Percentiles rank a stretch among this genome's conserved stretches.
These are phyloP conservation scores for Omphalotus olearius DNA, from an alignment of 1,284 basidiomycete genomes.

Conservation along the genomic window DNA sequence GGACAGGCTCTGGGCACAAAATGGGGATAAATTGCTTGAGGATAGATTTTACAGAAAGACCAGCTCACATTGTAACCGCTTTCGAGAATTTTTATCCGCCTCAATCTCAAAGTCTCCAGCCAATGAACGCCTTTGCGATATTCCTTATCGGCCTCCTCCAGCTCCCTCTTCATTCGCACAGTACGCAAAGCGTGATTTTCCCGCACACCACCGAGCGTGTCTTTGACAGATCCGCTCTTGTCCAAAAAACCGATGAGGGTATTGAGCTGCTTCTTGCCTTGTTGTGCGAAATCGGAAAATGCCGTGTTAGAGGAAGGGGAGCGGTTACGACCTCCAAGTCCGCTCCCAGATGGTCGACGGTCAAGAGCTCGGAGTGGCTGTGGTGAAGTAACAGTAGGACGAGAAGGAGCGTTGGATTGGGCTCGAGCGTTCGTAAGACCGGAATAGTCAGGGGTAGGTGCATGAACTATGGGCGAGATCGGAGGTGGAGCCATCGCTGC, in stretches of 20 bases:
- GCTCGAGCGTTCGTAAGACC: slow-evolving; percentile 30
- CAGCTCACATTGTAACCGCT: slow-evolving; percentile 70
- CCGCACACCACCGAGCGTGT: slow-evolving; percentile 47
- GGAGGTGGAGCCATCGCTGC: slow-evolving; percentile 32
- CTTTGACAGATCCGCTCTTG: slow-evolving; percentile 60
- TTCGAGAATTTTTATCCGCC: slow-evolving; percentile 78
- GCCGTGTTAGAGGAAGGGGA: slow-evolving; percentile 69
- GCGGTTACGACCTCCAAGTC: slow-evolving; percentile 50
- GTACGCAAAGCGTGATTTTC: slow-evolving; percentile 65
- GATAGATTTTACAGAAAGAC: not conserved
- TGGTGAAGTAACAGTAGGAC: slow-evolving; percentile 54
- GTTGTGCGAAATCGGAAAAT: slow-evolving; percentile 74
- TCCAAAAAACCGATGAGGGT: slow-evolving; percentile 76
- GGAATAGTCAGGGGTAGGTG: slow-evolving; percentile 28
- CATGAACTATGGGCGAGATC: slow-evolving; percentile 22
- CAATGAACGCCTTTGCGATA: slow-evolving; percentile 92
- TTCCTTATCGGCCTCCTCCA: slow-evolving; percentile 92
- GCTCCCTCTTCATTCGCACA: slow-evolving; percentile 83
- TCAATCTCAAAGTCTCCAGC: slow-evolving; percentile 86
- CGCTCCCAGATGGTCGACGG: slow-evolving; percentile 64
- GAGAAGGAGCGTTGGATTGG: slow-evolving; percentile 18
- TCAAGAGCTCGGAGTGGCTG: slow-evolving; percentile 70
- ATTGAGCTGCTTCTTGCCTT: slow-evolving; percentile 76
- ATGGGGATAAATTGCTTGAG: slow-evolving; percentile 1
- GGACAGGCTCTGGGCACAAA: slow-evolving; percentile 63